phyloP scores from a whole-genome alignment of 768 basidiomycete genomes.

The Xerocomus potaroensis region DNA sequence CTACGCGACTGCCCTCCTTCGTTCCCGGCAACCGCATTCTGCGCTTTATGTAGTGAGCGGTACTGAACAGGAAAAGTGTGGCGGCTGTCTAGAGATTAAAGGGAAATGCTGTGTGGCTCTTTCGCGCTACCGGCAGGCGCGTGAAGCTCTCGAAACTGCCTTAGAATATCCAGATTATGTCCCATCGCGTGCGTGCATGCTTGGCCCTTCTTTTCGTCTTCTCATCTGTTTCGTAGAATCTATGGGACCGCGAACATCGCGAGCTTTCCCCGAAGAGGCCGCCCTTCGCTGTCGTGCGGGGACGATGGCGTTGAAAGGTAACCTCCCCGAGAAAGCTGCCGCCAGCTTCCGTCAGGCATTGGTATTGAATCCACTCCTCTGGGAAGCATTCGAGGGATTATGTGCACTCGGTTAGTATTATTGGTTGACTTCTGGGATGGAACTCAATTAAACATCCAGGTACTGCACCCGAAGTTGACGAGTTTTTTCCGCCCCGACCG shows the following conservation, averaged over 20 bases:
- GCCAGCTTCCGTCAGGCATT: conserved; percentile 70
- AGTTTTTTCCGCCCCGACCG: conserved; percentile 63
- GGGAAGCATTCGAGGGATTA: conserved; percentile 91
- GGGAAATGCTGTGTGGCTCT: conserved; percentile 68
- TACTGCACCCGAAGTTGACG: conserved; percentile 64
- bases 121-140: conserved; percentile 73
- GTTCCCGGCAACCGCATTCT: conserved; percentile 66
- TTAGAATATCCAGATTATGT: conserved; percentile 49
- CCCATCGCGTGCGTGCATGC: conserved; percentile 50
- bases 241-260: conserved; percentile 48
- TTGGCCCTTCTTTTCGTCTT: conserved; percentile 2
- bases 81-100: conserved; percentile 76
- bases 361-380: conserved; percentile 69
- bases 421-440: conserved; percentile 4
- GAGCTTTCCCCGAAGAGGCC: conserved; percentile 66
- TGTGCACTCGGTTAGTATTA: conserved; percentile 63
- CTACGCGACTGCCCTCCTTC: conserved; percentile 74
- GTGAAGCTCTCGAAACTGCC: conserved; percentile 64
- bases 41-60: conserved; percentile 67
- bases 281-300: conserved; percentile 75
- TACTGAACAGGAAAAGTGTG: conserved; percentile 56
- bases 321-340: conserved; percentile 70
- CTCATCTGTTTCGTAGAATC: conserved; percentile 42
- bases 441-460: conserved; percentile 40
- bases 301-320: conserved; percentile 71